Conservation (phyloP, 2,329 filamentous ascomycete genomes). For the Diaporthe velutina region DNA sequence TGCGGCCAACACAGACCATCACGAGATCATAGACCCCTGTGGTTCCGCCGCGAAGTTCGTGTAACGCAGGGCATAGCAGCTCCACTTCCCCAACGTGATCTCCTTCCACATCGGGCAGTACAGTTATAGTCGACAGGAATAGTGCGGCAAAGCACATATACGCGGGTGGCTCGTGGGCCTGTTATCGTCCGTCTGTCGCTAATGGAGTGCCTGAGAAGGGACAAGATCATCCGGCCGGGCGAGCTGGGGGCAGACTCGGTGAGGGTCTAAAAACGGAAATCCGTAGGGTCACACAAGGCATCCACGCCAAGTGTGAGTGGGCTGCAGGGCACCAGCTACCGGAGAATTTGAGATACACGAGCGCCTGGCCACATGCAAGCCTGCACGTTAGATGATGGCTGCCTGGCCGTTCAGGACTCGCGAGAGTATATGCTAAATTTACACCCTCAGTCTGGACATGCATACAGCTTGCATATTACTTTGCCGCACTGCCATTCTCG, state of each 20-base stretch:
- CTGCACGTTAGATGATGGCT: background rate
- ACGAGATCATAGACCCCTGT: background rate
- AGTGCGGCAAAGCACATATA: background rate
- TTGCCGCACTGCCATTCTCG: background rate
- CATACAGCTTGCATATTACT: background rate
- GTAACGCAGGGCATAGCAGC: background rate
- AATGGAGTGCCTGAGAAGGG: background rate
- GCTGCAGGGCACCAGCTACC: background rate
- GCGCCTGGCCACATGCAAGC: background rate
- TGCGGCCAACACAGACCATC: background rate
- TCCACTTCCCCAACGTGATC: background rate
- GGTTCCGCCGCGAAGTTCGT: background rate
- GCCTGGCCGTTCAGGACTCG: background rate
- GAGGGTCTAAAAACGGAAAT: conserved; percentile 16
- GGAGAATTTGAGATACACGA: background rate
- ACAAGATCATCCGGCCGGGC: background rate
- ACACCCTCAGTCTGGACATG: background rate
- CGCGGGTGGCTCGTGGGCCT: too few species aligned
- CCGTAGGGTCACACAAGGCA: conserved; percentile 11
- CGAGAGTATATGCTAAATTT: background rate
- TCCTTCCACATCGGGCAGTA: too few species aligned
- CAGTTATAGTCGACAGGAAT: background rate
- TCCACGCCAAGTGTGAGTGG: background rate
- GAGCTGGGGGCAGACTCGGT: background rate
- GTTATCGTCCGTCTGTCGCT: background rate